These are phyloP conservation scores for Diaporthe amygdali DNA, from an alignment of 2,329 filamentous ascomycete species.

Conservation along the genomic window DNA sequence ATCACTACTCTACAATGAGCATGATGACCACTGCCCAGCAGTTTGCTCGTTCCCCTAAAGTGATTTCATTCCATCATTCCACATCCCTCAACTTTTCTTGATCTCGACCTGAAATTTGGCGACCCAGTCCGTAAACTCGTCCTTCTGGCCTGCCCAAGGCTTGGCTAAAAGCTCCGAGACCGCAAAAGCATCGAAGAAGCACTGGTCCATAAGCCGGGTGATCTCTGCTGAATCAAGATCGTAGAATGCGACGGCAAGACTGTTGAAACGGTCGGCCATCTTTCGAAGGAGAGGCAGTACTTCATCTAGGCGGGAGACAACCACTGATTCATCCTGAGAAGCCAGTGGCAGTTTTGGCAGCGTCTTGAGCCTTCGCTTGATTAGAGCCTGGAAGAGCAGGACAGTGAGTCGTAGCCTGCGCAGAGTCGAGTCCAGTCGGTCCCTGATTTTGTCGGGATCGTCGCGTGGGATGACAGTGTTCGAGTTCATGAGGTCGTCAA, in stretches of 20 bases:
- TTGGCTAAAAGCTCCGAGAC: conserved; percentile 60
- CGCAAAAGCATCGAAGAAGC: conserved; percentile 63
- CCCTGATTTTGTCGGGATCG: conserved; percentile 68
- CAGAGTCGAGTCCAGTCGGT: conserved; percentile 67
- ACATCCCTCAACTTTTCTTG: conserved; percentile 42
- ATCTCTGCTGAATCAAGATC: conserved; percentile 65
- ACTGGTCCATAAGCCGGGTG: conserved; percentile 61
- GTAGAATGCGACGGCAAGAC: conserved; percentile 76
- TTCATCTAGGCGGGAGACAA: conserved; percentile 56
- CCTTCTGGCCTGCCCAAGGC: conserved; percentile 68
- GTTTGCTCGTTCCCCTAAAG: background rate
- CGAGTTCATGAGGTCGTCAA: conserved; percentile 73
- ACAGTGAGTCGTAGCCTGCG: conserved; percentile 71
- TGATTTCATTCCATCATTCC: background rate
- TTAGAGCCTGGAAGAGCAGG: conserved; percentile 71
- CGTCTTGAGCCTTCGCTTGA: conserved; percentile 72
- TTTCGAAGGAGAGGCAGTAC: conserved; percentile 60
- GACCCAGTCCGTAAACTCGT: conserved; percentile 84
- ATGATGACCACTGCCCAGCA: background rate
- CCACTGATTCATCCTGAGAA: conserved; percentile 26
- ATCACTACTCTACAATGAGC: no score
- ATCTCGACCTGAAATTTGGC: conserved; percentile 60
- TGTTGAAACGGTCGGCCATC: conserved; percentile 72
- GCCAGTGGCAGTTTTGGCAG: conserved; percentile 45
- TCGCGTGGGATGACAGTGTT: conserved; percentile 65